Percentiles rank a stretch among this genome's conserved stretches.
These are phyloP conservation scores for Erodium chrysanthum DNA, from an alignment of 441 rosid species.

Conservation along the genomic window DNA sequence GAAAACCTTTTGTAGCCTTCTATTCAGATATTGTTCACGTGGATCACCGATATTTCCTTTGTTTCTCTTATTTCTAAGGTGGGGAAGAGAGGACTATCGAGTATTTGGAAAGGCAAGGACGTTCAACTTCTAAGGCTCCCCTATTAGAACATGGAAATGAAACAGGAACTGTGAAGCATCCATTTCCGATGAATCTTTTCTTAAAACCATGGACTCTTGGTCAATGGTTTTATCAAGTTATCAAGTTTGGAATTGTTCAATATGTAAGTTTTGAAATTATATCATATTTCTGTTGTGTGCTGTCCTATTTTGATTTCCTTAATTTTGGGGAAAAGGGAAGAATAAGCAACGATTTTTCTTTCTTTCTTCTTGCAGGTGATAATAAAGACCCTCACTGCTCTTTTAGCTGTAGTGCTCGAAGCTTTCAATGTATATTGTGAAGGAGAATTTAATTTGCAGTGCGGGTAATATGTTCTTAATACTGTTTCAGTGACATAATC, in stretches of 20 bases:
- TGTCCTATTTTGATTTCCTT: conserved; percentile 19
- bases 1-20: neutral
- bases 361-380: conserved; percentile 61
- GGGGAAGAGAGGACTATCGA: conserved; percentile 89
- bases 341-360: neutral
- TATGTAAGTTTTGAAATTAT: conserved; percentile 48
- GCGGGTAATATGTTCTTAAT: conserved; percentile 62
- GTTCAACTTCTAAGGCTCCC: conserved; percentile 49
- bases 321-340: neutral
- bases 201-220: conserved; percentile 92
- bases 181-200: conserved; percentile 79
- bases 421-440: conserved; percentile 86
- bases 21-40: neutral
- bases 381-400: conserved; percentile 68
- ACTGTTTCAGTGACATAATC: neutral
- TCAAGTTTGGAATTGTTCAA: conserved; percentile 96
- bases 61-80: conserved; percentile 33
- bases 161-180: conserved; percentile 63
- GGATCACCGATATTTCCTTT: neutral
- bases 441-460: conserved; percentile 80
- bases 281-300: conserved; percentile 8
- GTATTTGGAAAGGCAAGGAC: conserved; percentile 89
- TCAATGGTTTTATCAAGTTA: conserved; percentile 87
- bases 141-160: conserved; percentile 55
- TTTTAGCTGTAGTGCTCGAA: conserved; percentile 85